These are phyloP conservation scores for Gastroboletus turbinatus DNA, from an alignment of 1,284 basidiomycete species.

Conservation along the genomic window DNA sequence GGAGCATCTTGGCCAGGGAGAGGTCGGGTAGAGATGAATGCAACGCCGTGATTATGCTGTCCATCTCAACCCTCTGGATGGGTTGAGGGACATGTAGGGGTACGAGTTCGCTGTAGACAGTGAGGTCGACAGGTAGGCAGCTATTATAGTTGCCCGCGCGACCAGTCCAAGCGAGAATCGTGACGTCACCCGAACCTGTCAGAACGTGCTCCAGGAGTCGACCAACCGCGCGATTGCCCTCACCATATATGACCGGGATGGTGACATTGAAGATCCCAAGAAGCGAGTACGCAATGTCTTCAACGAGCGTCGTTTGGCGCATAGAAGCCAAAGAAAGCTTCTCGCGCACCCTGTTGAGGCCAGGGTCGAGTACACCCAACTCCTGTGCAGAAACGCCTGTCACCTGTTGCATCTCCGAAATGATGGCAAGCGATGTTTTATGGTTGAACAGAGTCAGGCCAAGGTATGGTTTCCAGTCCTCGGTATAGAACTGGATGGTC, in stretches of 20 bases:
- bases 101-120: neutral
- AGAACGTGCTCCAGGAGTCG: neutral
- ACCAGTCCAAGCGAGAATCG: neutral
- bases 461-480: neutral
- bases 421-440: neutral
- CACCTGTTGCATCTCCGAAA: neutral
- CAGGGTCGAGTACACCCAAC: neutral
- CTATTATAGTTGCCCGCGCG: neutral
- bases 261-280: too few relatives aligned
- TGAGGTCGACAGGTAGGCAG: neutral
- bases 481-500: neutral
- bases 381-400: neutral
- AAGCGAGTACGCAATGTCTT: neutral
- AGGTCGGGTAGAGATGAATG: neutral
- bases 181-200: neutral
- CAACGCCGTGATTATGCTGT: neutral
- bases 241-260: neutral
- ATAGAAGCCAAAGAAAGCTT: neutral
- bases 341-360: neutral
- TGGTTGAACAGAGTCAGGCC: neutral
- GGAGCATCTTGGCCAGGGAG: too few relatives aligned
- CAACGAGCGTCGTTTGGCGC: neutral
- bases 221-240: neutral
- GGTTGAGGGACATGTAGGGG: neutral
- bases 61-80: neutral